Evolutionary conservation across 768 basidiomycete species (phyloP).

Genomic region (Mycena venus): DNA sequence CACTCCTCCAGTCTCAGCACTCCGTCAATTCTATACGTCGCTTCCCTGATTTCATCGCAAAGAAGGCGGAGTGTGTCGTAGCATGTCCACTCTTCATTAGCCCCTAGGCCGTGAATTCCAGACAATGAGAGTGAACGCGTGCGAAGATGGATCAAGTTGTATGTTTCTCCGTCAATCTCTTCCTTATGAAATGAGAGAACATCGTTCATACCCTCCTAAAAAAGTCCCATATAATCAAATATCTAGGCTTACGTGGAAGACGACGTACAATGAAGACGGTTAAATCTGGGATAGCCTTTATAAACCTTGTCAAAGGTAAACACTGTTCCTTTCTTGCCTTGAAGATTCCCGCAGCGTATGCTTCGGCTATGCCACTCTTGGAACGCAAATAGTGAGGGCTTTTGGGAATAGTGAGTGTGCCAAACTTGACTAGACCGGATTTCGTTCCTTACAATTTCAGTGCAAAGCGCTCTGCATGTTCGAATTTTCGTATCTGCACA

Average conservation of each 20-base stretch:
- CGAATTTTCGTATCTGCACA: not conserved
- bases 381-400: conserved; percentile 22
- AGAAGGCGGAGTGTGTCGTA: not conserved
- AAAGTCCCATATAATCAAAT: not conserved
- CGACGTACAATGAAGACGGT: not conserved
- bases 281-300: conserved; percentile 3
- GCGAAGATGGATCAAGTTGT: conserved; percentile 24
- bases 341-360: conserved; percentile 22
- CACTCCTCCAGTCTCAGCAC: conserved; percentile 7
- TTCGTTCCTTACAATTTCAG: not conserved
- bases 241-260: too few species aligned
- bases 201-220: conserved; percentile 22
- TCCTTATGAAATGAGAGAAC: conserved; percentile 25
- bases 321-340: conserved; percentile 9
- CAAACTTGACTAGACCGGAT: too few species aligned
- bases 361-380: conserved; percentile 13
- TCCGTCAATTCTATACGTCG: conserved; percentile 6
- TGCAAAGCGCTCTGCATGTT: not conserved
- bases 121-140: not conserved
- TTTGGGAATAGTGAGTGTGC: not conserved
- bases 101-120: not conserved
- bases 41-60: conserved; percentile 10
- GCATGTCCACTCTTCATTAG: not conserved
- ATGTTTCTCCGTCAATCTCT: conserved; percentile 14
- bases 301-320: conserved; percentile 28